Evolutionary conservation across 2,329 filamentous ascomycete species (phyloP).

Genomic region (Trichoderma koningii): DNA sequence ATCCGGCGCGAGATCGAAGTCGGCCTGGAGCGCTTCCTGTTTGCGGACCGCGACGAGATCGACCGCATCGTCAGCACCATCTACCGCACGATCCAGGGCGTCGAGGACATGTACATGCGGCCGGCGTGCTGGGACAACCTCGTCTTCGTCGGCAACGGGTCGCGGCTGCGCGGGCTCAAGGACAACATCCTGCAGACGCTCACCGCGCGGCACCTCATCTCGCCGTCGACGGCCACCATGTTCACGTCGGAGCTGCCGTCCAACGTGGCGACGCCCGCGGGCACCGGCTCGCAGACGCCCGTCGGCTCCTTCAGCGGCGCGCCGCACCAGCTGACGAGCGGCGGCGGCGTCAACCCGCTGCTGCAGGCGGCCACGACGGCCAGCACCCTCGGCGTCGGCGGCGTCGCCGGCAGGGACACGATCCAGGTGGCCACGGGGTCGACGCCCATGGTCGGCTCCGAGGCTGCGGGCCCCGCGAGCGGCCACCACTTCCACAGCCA

Average conservation of each 20-base stretch:
- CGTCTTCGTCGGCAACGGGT: slow-evolving; percentile 88
- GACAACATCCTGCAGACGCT: slow-evolving; percentile 84
- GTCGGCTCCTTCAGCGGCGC: slow-evolving; percentile 61
- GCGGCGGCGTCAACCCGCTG: slow-evolving; percentile 79
- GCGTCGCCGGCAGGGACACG: slow-evolving; percentile 45
- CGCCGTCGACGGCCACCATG: slow-evolving; percentile 89
- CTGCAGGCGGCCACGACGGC: slow-evolving; percentile 87
- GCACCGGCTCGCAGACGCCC: slow-evolving; percentile 89
- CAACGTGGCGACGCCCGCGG: slow-evolving; percentile 85
- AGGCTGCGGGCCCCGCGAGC: slow-evolving; percentile 41
- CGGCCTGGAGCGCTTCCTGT: slow-evolving; percentile 72
- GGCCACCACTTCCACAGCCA: slow-evolving; percentile 61
- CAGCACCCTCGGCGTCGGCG: slow-evolving; percentile 52
- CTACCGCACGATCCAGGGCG: slow-evolving; percentile 78
- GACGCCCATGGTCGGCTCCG: slow-evolving; percentile 47
- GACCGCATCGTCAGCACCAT: slow-evolving; percentile 83
- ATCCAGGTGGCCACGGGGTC: slow-evolving; percentile 43
- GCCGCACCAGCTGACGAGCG: slow-evolving; percentile 57
- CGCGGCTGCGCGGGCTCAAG: slow-evolving; percentile 72
- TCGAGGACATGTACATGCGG: slow-evolving; percentile 82
- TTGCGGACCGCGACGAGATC: slow-evolving; percentile 69
- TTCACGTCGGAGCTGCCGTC: slow-evolving; percentile 97
- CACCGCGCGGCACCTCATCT: slow-evolving; percentile 80
- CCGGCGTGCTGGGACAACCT: slow-evolving; percentile 89
- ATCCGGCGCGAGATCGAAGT: slow-evolving; percentile 72